Evolutionary conservation across 2,329 filamentous ascomycete species (phyloP), one percentile per base, ranked within the genome.

Genomic region (Hypocreales sp.): DNA sequence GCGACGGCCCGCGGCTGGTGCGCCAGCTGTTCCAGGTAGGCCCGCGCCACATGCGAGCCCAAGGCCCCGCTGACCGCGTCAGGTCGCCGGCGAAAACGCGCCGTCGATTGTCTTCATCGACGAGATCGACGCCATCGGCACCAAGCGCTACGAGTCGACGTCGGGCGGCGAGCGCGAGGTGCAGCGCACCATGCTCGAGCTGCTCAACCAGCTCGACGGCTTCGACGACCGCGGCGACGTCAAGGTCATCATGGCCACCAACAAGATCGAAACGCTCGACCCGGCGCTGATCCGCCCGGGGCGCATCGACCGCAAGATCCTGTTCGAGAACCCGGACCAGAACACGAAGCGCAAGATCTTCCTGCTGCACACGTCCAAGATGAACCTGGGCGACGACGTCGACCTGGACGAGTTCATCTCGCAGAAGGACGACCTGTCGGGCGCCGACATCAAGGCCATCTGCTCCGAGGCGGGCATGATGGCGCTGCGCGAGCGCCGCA

Each of bases 211-310:
- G 61, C 75, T 98, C 7, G 90, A 98, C 51, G 90, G 90, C 45
- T 98, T 98, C 58, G 90, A 98, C 49, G 92, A 98, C 55, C 81
- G 90, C 34, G 92, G 90, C 41, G 90, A 98, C 50, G 87, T 98
- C 56, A 98, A 98, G 65, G 90, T 98, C 35, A 87, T 98, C 54
- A 95, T 98, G 86, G 92, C 90, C 9, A 98, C 90, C 40, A 98
- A 98, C 74, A 98, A 98, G 72, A 98, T 98, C 41, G 92, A 98
- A 41, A 92, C 83, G 4, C 67, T 98, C 16, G 92, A 98, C 48
- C 90, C 90, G 30, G 90, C 90, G 12, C 66, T 98, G 41, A 98
- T 98, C 48, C 79, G 90, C 40, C 90, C 90, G 24, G 90, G 90
- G 37, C 86, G 90, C 67, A 98, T 98, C 53, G 90, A 98, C 56